Evolutionary conservation across 1,284 basidiomycete genomes (phyloP).

Genomic region (Ganoderma lingzhi): DNA sequence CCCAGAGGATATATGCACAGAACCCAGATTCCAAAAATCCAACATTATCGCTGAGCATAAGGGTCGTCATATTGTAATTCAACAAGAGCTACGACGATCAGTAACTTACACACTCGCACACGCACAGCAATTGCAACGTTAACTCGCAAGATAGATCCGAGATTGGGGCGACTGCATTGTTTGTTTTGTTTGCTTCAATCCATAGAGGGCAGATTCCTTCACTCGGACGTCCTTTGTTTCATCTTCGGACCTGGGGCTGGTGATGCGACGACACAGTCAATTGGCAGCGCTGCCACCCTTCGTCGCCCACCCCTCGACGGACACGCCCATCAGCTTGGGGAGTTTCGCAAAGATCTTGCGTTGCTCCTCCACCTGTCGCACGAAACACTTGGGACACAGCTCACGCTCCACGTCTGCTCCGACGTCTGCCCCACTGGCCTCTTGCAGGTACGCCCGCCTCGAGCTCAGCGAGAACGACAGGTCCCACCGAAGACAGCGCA

Average conservation of each 20-base stretch:
- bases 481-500: conserved; percentile 13
- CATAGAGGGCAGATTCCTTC: not conserved
- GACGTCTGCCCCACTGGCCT: not conserved
- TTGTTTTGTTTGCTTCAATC: no score
- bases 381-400: conserved; percentile 15
- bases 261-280: not conserved
- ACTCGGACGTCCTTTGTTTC: not conserved
- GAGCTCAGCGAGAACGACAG: conserved; percentile 6
- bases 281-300: not conserved
- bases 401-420: conserved; percentile 4
- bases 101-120: no score
- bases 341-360: conserved; percentile 9
- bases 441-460: not conserved
- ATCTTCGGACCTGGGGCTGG: not conserved
- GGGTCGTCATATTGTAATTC: no score
- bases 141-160: no score
- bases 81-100: no score
- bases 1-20: no score
- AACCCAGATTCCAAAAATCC: no score
- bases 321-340: conserved; percentile 20
- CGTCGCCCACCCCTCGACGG: conserved; percentile 8
- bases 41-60: no score
- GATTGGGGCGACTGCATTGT: no score
- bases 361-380: conserved; percentile 16
- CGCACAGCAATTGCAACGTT: no score